These are phyloP conservation scores for Fomitopsis serialis DNA, from an alignment of 768 basidiomycete species.

Conservation along the genomic window DNA sequence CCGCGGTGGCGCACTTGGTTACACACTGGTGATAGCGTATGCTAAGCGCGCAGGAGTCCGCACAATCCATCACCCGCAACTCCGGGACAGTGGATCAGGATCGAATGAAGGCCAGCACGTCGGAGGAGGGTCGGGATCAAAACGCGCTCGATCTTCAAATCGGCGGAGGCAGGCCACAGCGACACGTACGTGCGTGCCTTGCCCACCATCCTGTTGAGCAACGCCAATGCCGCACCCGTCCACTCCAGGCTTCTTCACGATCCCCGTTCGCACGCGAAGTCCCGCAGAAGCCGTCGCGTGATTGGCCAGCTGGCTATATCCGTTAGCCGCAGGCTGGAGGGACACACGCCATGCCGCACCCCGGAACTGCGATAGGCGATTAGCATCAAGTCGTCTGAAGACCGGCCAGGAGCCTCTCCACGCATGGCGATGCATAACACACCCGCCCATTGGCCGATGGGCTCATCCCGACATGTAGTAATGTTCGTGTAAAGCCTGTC, in stretches of 20 bases:
- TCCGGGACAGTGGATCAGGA: not conserved
- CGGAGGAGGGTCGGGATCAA: not conserved
- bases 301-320: not conserved
- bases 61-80: not conserved
- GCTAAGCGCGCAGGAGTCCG: too few species aligned
- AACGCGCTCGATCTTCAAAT: not conserved
- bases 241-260: not conserved
- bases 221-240: not conserved
- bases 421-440: not conserved
- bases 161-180: not conserved
- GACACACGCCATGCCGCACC: not conserved
- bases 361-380: constrained; percentile 2
- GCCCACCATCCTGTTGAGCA: not conserved
- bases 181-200: not conserved
- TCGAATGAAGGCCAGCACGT: not conserved
- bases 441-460: not conserved
- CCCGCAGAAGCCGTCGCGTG: not conserved
- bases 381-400: not conserved
- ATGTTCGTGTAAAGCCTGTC: not conserved
- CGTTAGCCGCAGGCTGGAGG: not conserved
- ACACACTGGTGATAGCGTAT: too few species aligned
- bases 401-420: not conserved
- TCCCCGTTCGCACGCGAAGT: not conserved
- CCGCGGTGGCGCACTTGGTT: too few species aligned
- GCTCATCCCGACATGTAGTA: not conserved